A percentile compares a stretch with the other conserved stretches of the same genome.
These are phyloP conservation scores for Diddensiella santjacobensis DNA, from an alignment of 805 yeast genomes.

Conservation along the genomic window DNA sequence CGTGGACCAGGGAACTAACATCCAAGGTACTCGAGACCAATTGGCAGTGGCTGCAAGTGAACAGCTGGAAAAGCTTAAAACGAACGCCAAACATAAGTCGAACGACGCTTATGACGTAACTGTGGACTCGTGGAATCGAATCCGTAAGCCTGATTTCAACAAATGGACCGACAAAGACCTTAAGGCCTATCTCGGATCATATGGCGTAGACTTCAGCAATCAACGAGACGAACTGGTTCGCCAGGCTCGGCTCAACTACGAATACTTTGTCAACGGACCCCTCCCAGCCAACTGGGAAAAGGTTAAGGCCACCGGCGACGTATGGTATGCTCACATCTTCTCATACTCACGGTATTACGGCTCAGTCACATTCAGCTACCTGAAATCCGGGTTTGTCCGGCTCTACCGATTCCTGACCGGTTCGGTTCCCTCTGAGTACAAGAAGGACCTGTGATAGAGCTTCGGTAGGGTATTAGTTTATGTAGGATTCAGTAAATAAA, in stretches of 20 bases:
- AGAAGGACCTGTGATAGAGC: constrained; percentile 1
- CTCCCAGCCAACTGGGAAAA: constrained; percentile 6
- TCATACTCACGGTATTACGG: background rate
- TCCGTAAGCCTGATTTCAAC: constrained; percentile 45
- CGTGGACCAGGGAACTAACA: constrained; percentile 39
- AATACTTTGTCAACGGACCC: constrained; percentile 17
- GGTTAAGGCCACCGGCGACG: constrained; percentile 3
- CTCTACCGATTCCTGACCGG: background rate
- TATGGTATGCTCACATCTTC: background rate
- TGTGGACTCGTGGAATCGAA: constrained; percentile 23
- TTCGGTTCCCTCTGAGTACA: background rate
- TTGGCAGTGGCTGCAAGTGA: constrained; percentile 45
- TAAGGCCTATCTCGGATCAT: constrained; percentile 49
- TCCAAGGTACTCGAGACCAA: constrained; percentile 45
- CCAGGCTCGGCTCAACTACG: constrained; percentile 24
- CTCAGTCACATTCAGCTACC: background rate
- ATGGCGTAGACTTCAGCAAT: constrained; percentile 31
- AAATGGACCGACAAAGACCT: constrained; percentile 54
- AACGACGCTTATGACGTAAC: constrained; percentile 44
- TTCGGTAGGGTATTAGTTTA: no score
- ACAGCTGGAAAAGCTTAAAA: constrained; percentile 42
- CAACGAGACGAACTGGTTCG: constrained; percentile 22
- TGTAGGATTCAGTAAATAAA: no score
- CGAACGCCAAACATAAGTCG: constrained; percentile 42
- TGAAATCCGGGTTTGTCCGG: background rate